Percentiles rank a stretch among this genome's conserved stretches.
Evolutionary conservation across 805 yeast species (phyloP).

Genomic region (Saturnispora zaruensis): DNA sequence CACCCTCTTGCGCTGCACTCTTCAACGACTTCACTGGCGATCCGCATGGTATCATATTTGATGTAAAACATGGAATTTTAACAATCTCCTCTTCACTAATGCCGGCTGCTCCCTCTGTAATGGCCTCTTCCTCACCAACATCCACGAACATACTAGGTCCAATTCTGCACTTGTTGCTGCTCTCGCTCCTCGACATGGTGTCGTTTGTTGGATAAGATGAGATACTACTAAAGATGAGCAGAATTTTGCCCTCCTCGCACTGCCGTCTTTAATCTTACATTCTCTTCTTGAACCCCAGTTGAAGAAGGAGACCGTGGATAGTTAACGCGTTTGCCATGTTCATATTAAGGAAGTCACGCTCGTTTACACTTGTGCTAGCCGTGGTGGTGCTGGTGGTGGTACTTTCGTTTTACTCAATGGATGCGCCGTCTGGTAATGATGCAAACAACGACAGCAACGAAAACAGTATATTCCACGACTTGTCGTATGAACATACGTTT

Average conservation of each 20-base stretch:
- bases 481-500: not conserved
- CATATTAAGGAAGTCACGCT: not conserved
- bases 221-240: not conserved
- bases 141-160: too few relatives aligned
- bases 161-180: not conserved
- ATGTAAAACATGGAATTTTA: not conserved
- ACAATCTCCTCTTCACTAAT: not conserved
- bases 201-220: not conserved
- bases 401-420: not conserved
- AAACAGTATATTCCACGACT: not conserved
- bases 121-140: too few relatives aligned
- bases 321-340: not conserved
- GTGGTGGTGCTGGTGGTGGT: not conserved
- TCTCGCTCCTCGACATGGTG: not conserved
- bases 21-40: not conserved
- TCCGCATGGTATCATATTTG: not conserved
- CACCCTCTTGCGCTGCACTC: not conserved
- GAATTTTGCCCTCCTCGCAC: not conserved
- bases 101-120: too few relatives aligned
- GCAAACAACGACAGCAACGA: not conserved
- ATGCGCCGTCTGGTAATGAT: not conserved
- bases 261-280: not conserved
- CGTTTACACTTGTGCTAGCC: not conserved
- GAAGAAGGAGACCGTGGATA: not conserved
- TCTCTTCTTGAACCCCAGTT: not conserved